Percentiles rank a stretch among this genome's conserved stretches.
These are phyloP conservation scores for Oidiodendron maius DNA, from an alignment of 495 filamentous ascomycete genomes.

Conservation along the genomic window DNA sequence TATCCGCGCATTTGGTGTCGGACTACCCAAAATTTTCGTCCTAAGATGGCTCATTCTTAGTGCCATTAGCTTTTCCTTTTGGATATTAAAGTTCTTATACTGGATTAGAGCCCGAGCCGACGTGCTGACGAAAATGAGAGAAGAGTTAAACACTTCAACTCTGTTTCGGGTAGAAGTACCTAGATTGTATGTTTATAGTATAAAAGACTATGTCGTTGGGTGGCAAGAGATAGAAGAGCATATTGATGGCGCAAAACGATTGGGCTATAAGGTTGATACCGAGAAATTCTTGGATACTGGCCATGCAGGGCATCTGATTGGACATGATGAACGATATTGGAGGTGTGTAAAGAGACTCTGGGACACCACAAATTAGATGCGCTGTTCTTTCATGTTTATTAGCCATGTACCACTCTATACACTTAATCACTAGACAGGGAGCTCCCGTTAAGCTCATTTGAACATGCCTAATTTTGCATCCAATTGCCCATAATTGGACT, in stretches of 20 bases:
- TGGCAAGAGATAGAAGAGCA: constrained; percentile 30
- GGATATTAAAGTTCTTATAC: constrained; percentile 17
- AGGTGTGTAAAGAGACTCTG: constrained; percentile 35
- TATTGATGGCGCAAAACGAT: constrained; percentile 12
- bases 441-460: too few relatives aligned
- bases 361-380: constrained; percentile 25
- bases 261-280: constrained; percentile 19
- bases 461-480: too few relatives aligned
- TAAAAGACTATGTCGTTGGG: constrained; percentile 27
- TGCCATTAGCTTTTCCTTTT: constrained; percentile 22
- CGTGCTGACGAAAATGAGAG: constrained; percentile 22
- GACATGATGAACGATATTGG: constrained; percentile 50
- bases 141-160: constrained; percentile 20
- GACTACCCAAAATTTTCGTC: constrained; percentile 17
- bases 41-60: constrained; percentile 11
- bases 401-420: too few relatives aligned
- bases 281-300: constrained; percentile 26
- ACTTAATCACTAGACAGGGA: too few relatives aligned
- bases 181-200: constrained; percentile 32
- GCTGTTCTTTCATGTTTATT: too few relatives aligned
- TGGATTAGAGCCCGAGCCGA: constrained; percentile 22
- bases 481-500: too few relatives aligned
- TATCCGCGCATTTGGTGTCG: constrained; percentile 25
- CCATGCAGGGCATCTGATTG: constrained; percentile 40
- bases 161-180: constrained; percentile 22